Percentiles rank a stretch among this genome's conserved stretches.
Conservation (phyloP, 768 basidiomycete species). For the Rubroboletus pulcherrimus region DNA sequence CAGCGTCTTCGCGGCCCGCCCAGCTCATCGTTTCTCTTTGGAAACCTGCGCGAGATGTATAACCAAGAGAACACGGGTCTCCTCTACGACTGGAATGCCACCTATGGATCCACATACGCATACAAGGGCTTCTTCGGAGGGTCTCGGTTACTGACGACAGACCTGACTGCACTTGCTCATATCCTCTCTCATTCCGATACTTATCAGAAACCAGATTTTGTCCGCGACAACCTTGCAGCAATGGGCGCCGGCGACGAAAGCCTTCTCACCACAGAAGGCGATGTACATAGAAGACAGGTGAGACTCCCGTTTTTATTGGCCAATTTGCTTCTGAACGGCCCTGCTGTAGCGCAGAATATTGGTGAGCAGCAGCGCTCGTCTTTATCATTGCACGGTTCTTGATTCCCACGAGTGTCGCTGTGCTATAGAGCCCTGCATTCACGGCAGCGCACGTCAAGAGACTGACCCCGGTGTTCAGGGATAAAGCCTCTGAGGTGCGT, state of each 20-base stretch:
- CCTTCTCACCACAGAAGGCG: constrained; percentile 51
- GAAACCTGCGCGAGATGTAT: constrained; percentile 51
- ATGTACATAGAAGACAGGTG: constrained; percentile 53
- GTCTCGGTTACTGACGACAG: constrained; percentile 54
- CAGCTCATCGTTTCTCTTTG: constrained; percentile 45
- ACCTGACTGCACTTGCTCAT: constrained; percentile 53
- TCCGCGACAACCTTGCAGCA: constrained; percentile 46
- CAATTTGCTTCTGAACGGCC: not conserved
- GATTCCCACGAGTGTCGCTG: not conserved
- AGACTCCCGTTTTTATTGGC: not conserved
- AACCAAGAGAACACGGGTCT: constrained; percentile 56
- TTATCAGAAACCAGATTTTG: constrained; percentile 61
- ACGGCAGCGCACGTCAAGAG: constrained; percentile 46
- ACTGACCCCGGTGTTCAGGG: constrained; percentile 53
- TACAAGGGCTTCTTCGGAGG: constrained; percentile 53
- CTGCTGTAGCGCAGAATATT: constrained; percentile 45
- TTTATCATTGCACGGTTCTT: not conserved
- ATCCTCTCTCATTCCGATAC: constrained; percentile 55
- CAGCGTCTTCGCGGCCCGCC: constrained; percentile 45
- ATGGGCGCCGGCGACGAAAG: constrained; percentile 52
- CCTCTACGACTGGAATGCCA: constrained; percentile 41
- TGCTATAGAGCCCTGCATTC: constrained; percentile 48
- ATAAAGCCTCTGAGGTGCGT: constrained; percentile 51
- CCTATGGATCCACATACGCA: constrained; percentile 47
- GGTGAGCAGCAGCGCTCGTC: constrained; percentile 31